Conservation (phyloP, 108 stramenopile genomes). For the Cyclotella distinguenda region DNA sequence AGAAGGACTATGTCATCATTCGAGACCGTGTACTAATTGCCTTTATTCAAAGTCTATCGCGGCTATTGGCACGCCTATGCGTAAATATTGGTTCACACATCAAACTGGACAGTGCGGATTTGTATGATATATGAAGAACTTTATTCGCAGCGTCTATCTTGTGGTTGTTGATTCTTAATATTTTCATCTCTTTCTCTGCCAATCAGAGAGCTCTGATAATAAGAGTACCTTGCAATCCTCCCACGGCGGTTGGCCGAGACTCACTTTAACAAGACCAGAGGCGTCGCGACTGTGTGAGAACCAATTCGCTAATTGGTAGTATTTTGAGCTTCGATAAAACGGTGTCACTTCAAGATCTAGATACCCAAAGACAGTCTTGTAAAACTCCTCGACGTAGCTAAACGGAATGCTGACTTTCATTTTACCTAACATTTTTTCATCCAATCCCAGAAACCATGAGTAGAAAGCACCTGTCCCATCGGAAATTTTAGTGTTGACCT, state of each 20-base stretch:
- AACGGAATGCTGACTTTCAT: slow-evolving; percentile 48
- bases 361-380: slow-evolving; percentile 50
- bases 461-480: neutral
- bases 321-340: slow-evolving; percentile 30
- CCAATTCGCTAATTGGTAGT: slow-evolving; percentile 17
- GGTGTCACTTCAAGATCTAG: slow-evolving; percentile 20
- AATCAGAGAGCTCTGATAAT: slow-evolving; percentile 9
- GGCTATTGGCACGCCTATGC: too few relatives aligned
- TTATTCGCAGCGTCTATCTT: neutral
- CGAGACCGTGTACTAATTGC: too few relatives aligned
- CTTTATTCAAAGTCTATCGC: too few relatives aligned
- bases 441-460: slow-evolving; percentile 19
- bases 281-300: neutral
- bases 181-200: slow-evolving; percentile 1
- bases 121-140: too few relatives aligned
- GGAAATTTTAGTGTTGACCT: neutral
- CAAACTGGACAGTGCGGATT: too few relatives aligned
- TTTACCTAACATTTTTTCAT: neutral
- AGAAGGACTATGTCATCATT: too few relatives aligned
- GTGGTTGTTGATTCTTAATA: neutral
- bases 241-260: slow-evolving; percentile 26
- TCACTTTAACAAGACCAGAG: slow-evolving; percentile 17
- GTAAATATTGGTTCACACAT: too few relatives aligned
- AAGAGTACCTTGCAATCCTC: slow-evolving; percentile 37
- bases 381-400: slow-evolving; percentile 52